Base-by-base conservation (phyloP, 352 stramenopile species). In the Globisporangium lucens region DNA sequence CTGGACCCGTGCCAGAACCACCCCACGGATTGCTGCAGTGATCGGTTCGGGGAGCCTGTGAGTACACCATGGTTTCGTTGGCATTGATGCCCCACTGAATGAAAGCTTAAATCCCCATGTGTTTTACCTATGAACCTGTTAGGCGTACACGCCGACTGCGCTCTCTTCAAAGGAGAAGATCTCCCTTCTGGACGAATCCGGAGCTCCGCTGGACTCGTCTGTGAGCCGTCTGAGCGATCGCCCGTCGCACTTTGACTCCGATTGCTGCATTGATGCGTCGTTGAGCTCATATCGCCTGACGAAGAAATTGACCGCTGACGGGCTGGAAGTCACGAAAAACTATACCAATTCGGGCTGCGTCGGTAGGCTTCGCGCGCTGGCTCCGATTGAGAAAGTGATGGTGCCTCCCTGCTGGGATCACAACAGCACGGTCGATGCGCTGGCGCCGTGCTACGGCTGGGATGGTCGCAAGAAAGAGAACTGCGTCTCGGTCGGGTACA, bases 391-490 rank as follows among this genome's bases (percentile, higher is more conserved):
- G 1, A 60, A 80, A 9, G 80, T 91, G 29, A 72, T 77, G 27
- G 76, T 83, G 62, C 88, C 89, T 29, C 75, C 86, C 17, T 96
- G 89, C 47, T 96, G 89, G 89, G 89, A 96, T 66, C 77, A 87
- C 59, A 96, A 96, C 61, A 74, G 78, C 53, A 90, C 86, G 13
- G 65, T 96, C 13, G 76, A 93, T 43, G 87, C 87, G 7, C 63
- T 91, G 1, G 68, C 60, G 13, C 69, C 76, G n/a, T 96, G 89
- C 70, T 77, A 77, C 52, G 74, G 76, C 24, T 77, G 87, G n/a
- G 86, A 94, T 35, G 85, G 83, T 8, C 79, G 78, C 7, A 73
- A 69, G 29, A 83, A 83, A 17, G 35, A 72, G 30, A 82, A 78
- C 22, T 96, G 89, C 62, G 82, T 96, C 22, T 76, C 85, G 0